Conservation (phyloP, 1,139 yeast genomes). For the Pichia sp. region DNA sequence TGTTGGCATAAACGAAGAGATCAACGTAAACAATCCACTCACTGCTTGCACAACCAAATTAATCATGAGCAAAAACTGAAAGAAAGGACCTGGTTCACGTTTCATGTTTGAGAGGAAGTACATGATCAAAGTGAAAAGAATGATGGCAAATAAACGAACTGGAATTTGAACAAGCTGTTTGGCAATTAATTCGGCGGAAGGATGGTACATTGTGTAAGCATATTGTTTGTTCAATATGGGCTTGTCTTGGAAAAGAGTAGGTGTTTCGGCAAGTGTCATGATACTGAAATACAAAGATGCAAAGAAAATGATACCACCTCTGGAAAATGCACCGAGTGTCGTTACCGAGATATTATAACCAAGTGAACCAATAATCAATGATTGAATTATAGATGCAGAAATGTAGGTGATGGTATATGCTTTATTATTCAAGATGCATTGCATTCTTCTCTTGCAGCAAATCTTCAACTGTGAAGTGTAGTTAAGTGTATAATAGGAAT, state of each 20-base stretch:
- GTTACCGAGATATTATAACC: constrained; percentile 29
- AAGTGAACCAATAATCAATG: constrained; percentile 33
- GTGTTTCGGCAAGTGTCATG: constrained; percentile 35
- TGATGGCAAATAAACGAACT: constrained; percentile 29
- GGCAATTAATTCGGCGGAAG: constrained; percentile 40
- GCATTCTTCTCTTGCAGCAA: constrained; percentile 40
- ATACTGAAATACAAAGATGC: constrained; percentile 38
- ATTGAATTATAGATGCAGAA: constrained; percentile 42
- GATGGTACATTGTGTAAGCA: constrained; percentile 36
- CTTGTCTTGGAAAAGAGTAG: constrained; percentile 35
- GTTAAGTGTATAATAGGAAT: constrained; percentile 39
- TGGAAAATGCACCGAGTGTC: constrained; percentile 32
- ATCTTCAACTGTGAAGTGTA: constrained; percentile 38
- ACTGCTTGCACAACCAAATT: constrained; percentile 35
- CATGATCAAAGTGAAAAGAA: constrained; percentile 31
- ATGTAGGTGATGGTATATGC: constrained; percentile 38
- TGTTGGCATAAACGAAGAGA: constrained; percentile 40
- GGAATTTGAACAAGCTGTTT: constrained; percentile 36
- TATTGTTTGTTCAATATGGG: constrained; percentile 39
- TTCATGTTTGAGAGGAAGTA: constrained; percentile 37
- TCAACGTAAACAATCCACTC: constrained; percentile 38
- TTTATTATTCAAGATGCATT: constrained; percentile 41
- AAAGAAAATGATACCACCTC: constrained; percentile 36
- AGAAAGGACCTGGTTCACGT: constrained; percentile 36
- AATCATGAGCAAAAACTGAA: constrained; percentile 35